Conservation (phyloP, 768 basidiomycete genomes). For the Macrocybe gigantea region DNA sequence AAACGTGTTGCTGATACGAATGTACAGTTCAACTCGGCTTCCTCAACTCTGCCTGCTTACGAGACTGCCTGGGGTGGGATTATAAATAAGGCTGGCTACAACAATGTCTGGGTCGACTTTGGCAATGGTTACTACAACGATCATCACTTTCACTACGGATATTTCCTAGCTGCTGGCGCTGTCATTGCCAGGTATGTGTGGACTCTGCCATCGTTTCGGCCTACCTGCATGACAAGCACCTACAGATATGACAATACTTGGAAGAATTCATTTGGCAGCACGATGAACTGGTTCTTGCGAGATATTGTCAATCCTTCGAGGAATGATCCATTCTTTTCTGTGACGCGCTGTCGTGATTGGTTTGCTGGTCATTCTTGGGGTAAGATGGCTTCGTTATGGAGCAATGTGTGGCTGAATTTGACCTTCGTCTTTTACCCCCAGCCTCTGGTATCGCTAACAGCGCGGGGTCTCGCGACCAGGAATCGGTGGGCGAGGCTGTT, state of each 20-base stretch:
- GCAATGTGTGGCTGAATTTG: not conserved
- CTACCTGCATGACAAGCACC: not conserved
- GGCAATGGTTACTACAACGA: constrained; percentile 32
- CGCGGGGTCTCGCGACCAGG: constrained; percentile 26
- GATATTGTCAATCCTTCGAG: constrained; percentile 28
- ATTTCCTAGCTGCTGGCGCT: constrained; percentile 23
- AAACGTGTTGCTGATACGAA: too few relatives aligned
- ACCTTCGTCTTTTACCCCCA: constrained; percentile 1
- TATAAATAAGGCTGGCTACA: constrained; percentile 23
- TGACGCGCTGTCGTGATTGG: constrained; percentile 26
- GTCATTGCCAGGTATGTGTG: constrained; percentile 23
- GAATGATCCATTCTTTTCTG: constrained; percentile 23
- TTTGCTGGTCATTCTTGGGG: constrained; percentile 33
- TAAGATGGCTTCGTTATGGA: constrained; percentile 6
- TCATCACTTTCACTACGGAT: constrained; percentile 31
- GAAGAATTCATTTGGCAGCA: constrained; percentile 17
- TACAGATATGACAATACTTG: constrained; percentile 17
- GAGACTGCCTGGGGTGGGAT: constrained; percentile 30
- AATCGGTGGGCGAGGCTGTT: constrained; percentile 26
- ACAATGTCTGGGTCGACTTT: constrained; percentile 22
- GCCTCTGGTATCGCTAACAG: constrained; percentile 29
- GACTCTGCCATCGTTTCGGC: not conserved
- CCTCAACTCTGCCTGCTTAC: constrained; percentile 20
- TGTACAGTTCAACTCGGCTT: constrained; percentile 12
- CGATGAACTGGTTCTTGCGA: constrained; percentile 22